These are phyloP conservation scores for Sporothrix phasma DNA, from an alignment of 2,329 filamentous ascomycete genomes.

Conservation along the genomic window DNA sequence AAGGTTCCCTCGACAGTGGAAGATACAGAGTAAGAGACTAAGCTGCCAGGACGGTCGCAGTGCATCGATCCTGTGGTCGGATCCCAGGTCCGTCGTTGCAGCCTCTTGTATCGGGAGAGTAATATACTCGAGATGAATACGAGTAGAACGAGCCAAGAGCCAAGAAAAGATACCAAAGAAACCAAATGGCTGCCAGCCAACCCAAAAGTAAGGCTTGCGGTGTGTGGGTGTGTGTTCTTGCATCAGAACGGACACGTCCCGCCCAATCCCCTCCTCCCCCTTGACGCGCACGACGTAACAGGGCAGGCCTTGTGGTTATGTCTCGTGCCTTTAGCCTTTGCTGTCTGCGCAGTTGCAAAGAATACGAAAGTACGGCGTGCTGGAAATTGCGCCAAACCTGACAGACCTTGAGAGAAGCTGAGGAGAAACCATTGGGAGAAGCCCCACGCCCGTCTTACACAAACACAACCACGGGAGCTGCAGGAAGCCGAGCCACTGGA, in stretches of 20 bases:
- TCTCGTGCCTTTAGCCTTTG: too few relatives aligned
- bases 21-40: too few relatives aligned
- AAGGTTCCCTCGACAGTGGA: too few relatives aligned
- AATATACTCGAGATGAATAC: too few relatives aligned
- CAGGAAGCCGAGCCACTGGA: constrained; percentile 7
- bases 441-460: not conserved
- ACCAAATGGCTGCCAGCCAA: not conserved
- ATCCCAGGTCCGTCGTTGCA: too few relatives aligned
- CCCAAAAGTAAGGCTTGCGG: constrained; percentile 13
- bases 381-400: constrained; percentile 14
- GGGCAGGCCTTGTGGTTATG: too few relatives aligned
- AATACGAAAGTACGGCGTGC: constrained; percentile 3
- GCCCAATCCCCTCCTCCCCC: not conserved
- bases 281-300: not conserved
- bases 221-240: not conserved
- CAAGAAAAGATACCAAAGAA: too few relatives aligned
- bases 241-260: not conserved
- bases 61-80: not conserved
- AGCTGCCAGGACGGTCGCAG: not conserved
- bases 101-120: too few relatives aligned
- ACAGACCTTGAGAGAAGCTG: too few relatives aligned
- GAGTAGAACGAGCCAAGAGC: too few relatives aligned
- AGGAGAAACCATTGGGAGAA: not conserved
- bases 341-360: not conserved
- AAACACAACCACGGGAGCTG: not conserved